Evolutionary conservation across 495 filamentous ascomycete species (phyloP), one percentile per base, ranked within the genome.

Genomic region (Xylona heveae): DNA sequence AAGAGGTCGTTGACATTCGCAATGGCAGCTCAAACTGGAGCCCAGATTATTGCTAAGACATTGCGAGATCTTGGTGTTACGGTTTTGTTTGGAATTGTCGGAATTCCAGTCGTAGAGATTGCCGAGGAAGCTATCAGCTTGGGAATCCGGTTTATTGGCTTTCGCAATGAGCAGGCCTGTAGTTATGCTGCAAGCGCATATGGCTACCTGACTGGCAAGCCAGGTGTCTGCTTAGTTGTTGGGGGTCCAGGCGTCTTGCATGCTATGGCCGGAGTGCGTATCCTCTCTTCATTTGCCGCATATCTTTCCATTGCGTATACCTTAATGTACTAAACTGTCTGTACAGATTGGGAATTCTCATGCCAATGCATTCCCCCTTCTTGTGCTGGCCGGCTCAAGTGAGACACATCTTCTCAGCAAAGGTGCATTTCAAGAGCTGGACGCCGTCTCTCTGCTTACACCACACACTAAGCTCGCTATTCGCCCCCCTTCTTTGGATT

Each of bases 81-180:
- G 6, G 62, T 71, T 25, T 57, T 74, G 42, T 74, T 74, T 45
- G 71, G 71, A 34, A 58, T 73, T 28, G 69, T 73, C 3, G 71
- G 71, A 20, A 68, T 74, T 28, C 70, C 70, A 7, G 62, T 73
- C 2, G 66, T 70, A 20, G 64, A 74, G 30, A 69, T 74, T 15
- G 69, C 67, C 19, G 67, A 74, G 44, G 62, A 71, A 35, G 65
- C 59, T 22, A 64, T 72, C 38, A 62, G 67, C 20, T 43, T 70
- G 19, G 68, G 68, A 1, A 71, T 76, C 38, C 61, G 65, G 19
- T 74, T 74, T 47, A 62, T 74, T 28, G 68, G 55, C 21, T 74
- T 76, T 42, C 49, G 71, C 10, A 76, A 76, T 34, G 70, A 76
- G 36, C 71, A 76, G 45, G 62, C 71, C 7, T 68, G 66, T 14